Base-by-base conservation (phyloP, 2,329 filamentous ascomycete species). In the Fusarium sp. region DNA sequence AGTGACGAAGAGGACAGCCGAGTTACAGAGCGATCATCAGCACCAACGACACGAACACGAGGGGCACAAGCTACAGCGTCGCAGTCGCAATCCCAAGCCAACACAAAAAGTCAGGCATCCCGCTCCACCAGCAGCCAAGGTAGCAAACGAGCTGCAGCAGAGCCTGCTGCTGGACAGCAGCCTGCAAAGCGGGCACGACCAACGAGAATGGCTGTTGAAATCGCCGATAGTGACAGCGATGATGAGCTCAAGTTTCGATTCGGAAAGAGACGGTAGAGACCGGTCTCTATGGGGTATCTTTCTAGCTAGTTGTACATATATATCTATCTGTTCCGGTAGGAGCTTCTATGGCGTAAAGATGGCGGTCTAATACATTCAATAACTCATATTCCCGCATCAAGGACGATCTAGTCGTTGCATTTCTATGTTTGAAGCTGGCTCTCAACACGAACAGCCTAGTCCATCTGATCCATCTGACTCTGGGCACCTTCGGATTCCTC, bases 401-500 rank as follows among this genome's bases (percentile, higher is more conserved):
- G 25, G 28, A 43, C 55, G 51, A 39, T 41, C 42, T 12, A 39
- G 42, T 30, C 21, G 49, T 42, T 7, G 39, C 45, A 52, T 19
- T 42, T 50, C 42, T 48, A 13, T 41, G 28, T 25, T 48, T 30
- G 34, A 49, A 49, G 25, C n/a, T 21, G 28, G 16, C 6, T 44
- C 16, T 28, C 23, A 23, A 37, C 19, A 19, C n/a, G 6, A 16
- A n/a, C 26, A 11, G 10, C 62, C 74, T 78, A 89, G 74, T 91
- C 89, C 88, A 90, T 89, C 72, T 86, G 81, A 37, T 90, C 88
- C 86, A 89, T 87, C 26, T 79, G 78, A 19, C 77, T 82, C 45
- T 76, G 79, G 3, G 53, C 80, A 76, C 39, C 76, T 85, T 76
- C 77, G 0, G 77, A 75, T 74, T 91, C 90, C 1, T 86, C 85